These are phyloP conservation scores for Prunus mongolica DNA, from an alignment of 306 rosid genomes.

Conservation along the genomic window DNA sequence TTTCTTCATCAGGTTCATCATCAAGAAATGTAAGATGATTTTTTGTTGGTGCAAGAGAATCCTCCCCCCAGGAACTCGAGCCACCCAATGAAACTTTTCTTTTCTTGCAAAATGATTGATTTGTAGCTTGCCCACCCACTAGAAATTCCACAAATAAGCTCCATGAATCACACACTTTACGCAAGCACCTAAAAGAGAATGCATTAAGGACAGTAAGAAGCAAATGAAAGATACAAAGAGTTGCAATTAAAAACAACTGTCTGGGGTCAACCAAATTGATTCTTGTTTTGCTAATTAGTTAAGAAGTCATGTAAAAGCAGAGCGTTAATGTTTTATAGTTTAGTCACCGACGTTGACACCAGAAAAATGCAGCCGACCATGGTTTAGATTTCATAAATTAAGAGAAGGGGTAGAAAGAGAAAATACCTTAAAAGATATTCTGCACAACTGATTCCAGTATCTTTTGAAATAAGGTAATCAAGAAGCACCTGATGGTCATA, in stretches of 20 bases:
- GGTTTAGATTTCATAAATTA: not conserved
- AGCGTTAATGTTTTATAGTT: not conserved
- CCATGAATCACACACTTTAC: not conserved
- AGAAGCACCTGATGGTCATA: slow-evolving; percentile 93
- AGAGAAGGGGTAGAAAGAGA: not conserved
- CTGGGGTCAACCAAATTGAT: not conserved
- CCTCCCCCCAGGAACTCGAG: slow-evolving; percentile 17
- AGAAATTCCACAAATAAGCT: no score
- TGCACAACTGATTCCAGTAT: slow-evolving; percentile 77
- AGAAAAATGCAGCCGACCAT: no score
- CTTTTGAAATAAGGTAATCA: slow-evolving; percentile 88
- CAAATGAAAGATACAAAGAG: no score
- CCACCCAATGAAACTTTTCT: no score
- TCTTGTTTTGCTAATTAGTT: not conserved
- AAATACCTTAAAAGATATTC: slow-evolving; percentile 79
- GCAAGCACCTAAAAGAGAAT: no score
- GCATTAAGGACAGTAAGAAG: no score
- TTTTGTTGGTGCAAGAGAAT: slow-evolving; percentile 25
- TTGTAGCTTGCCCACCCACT: no score
- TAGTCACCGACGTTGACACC: not conserved
- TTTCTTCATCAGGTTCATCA: slow-evolving; percentile 26
- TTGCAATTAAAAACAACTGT: no score
- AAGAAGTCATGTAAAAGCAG: not conserved
- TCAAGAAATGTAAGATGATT: slow-evolving; percentile 13
- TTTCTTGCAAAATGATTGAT: no score